Evolutionary conservation across 768 basidiomycete genomes (phyloP).

Genomic region (Leucosporidium scottii): DNA sequence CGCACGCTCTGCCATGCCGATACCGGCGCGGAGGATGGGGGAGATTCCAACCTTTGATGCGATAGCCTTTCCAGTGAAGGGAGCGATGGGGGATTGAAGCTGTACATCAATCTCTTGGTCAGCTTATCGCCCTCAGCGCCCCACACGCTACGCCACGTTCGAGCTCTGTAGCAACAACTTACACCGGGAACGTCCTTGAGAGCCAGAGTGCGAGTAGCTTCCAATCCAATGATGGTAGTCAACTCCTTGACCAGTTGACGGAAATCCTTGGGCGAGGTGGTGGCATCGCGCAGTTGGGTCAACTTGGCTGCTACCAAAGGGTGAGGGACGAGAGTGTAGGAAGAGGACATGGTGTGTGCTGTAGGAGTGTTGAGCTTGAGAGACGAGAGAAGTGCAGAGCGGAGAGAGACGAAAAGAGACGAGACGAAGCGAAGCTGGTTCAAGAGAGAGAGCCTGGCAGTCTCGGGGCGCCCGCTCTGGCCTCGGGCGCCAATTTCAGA

Average conservation of each 20-base stretch:
- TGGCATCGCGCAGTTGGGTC: slow-evolving; percentile 24
- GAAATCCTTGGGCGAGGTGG: slow-evolving; percentile 25
- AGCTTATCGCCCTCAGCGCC: background rate
- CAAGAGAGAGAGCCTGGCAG: no score
- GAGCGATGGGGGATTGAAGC: slow-evolving; percentile 58
- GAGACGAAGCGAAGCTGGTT: background rate
- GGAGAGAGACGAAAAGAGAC: background rate
- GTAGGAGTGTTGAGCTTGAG: background rate
- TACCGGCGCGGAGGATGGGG: slow-evolving; percentile 84
- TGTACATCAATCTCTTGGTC: background rate
- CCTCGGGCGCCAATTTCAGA: no score
- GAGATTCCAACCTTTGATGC: slow-evolving; percentile 76
- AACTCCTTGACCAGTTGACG: slow-evolving; percentile 47
- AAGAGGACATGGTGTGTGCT: background rate
- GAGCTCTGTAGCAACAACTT: slow-evolving; percentile 37
- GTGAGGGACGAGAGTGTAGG: slow-evolving; percentile 13
- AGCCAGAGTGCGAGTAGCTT: slow-evolving; percentile 65
- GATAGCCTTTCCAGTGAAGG: slow-evolving; percentile 68
- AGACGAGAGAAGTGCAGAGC: background rate
- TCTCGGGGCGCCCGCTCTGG: background rate
- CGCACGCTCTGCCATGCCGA: slow-evolving; percentile 73
- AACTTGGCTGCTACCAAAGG: slow-evolving; percentile 31
- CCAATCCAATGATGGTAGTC: slow-evolving; percentile 71
- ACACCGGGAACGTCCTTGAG: slow-evolving; percentile 61
- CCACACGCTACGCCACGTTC: background rate